Conservation (phyloP, 352 stramenopile genomes). For the Pythium phragmiticola region DNA sequence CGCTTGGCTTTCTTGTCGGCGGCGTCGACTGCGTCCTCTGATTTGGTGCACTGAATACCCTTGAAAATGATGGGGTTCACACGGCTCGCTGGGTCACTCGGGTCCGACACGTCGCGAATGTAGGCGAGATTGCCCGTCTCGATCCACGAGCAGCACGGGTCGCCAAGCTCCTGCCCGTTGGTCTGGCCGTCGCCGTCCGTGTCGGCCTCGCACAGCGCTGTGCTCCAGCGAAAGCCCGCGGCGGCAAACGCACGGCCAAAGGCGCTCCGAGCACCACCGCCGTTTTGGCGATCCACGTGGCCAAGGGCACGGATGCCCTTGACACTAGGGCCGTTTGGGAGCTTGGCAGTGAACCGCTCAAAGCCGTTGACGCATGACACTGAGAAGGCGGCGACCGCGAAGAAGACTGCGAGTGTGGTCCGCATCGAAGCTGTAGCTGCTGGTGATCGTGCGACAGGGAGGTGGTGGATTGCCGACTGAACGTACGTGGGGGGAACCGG, state of each 20-base stretch:
- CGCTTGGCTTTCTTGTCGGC: constrained; percentile 10
- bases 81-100: constrained; percentile 15
- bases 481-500: neutral
- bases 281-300: constrained; percentile 20
- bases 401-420: neutral
- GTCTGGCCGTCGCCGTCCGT: constrained; percentile 50
- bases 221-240: constrained; percentile 27
- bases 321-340: constrained; percentile 38
- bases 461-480: neutral
- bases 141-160: constrained; percentile 54
- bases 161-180: constrained; percentile 68
- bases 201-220: constrained; percentile 36
- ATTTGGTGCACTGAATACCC: constrained; percentile 31
- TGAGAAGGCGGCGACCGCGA: neutral
- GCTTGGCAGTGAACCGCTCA: neutral
- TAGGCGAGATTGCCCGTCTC: constrained; percentile 25
- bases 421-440: neutral
- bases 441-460: neutral
- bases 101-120: constrained; percentile 26
- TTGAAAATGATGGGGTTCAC: constrained; percentile 19
- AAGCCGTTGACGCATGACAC: neutral
- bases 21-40: constrained; percentile 19
- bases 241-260: constrained; percentile 45
- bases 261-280: constrained; percentile 19
- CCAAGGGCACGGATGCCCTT: constrained; percentile 27